phyloP scores from a whole-genome alignment of 306 rosid species.

The Delonix regia region DNA sequence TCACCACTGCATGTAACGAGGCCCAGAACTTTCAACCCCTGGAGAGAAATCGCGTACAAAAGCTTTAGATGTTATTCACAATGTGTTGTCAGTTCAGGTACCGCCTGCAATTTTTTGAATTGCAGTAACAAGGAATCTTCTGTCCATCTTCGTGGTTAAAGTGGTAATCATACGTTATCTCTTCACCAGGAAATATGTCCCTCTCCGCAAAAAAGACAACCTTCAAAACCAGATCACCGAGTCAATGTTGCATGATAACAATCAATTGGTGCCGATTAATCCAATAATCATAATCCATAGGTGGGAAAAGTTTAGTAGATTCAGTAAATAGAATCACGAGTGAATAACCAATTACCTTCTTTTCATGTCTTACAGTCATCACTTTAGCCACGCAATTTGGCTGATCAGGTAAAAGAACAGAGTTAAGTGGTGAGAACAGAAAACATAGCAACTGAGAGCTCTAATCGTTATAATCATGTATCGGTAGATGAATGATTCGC shows the following conservation, averaged over 20 bases:
- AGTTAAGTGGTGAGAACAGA: conserved; percentile 14
- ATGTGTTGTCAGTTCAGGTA: conserved; percentile 48
- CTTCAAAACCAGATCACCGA: conserved; percentile 44
- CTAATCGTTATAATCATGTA: neutral
- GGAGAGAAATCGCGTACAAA: neutral
- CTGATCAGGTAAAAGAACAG: conserved; percentile 45
- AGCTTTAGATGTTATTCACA: conserved; percentile 6
- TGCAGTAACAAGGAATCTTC: conserved; percentile 73
- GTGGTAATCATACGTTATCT: conserved; percentile 74
- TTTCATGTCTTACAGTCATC: conserved; percentile 60
- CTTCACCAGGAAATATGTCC: conserved; percentile 76
- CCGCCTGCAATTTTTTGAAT: conserved; percentile 73
- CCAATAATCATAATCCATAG: neutral
- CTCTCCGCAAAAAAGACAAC: conserved; percentile 74
- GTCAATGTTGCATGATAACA: neutral
- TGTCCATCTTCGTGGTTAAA: conserved; percentile 75
- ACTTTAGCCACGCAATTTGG: conserved; percentile 78
- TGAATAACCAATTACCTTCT: conserved; percentile 52
- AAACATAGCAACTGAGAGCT: conserved; percentile 6
- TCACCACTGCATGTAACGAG: neutral
- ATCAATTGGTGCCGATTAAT: conserved; percentile 8
- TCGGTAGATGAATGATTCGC: neutral
- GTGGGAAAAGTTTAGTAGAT: neutral
- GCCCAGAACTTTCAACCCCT: neutral
- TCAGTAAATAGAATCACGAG: conserved; percentile 1